A percentile compares a stretch with the other conserved stretches of the same genome.
Conservation (phyloP, 1,284 basidiomycete genomes). For the Ganoderma meredithae region DNA sequence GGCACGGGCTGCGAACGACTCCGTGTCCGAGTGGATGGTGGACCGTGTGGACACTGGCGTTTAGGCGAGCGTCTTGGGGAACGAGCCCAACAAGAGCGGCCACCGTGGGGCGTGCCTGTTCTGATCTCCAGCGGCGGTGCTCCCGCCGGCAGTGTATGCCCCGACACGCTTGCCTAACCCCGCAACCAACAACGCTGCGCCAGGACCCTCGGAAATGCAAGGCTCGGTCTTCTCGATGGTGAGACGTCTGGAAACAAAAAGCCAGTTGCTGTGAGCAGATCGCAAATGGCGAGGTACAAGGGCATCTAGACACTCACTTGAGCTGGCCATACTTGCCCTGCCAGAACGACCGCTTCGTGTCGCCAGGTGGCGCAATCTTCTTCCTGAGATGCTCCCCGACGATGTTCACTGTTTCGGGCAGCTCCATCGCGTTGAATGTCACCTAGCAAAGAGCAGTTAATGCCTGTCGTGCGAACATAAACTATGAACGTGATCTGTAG, state of each 20-base stretch:
- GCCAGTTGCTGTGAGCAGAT: conserved; percentile 2
- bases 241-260: conserved; percentile 21
- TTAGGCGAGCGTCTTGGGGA: conserved; percentile 12
- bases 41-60: conserved; percentile 2
- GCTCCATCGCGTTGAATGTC: conserved; percentile 49
- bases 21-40: neutral
- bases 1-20: neutral
- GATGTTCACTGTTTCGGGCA: conserved; percentile 58
- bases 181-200: conserved; percentile 4
- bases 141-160: conserved; percentile 9
- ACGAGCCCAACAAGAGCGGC: conserved; percentile 10
- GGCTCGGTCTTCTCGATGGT: conserved; percentile 32
- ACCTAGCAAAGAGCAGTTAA: conserved; percentile 39
- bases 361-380: conserved; percentile 11
- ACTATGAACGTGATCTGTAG: too few relatives aligned
- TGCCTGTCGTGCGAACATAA: neutral
- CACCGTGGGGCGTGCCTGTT: conserved; percentile 13
- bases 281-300: neutral
- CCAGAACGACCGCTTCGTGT: conserved; percentile 12
- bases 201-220: conserved; percentile 16
- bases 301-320: conserved; percentile 21
- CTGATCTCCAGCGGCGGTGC: conserved; percentile 26
- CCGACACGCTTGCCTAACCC: conserved; percentile 18
- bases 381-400: conserved; percentile 39
- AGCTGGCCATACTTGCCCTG: conserved; percentile 16